A percentile compares a stretch with the other conserved stretches of the same genome.
Conservation (phyloP, 148 eudicot genomes). For the Selenicereus undatus region DNA sequence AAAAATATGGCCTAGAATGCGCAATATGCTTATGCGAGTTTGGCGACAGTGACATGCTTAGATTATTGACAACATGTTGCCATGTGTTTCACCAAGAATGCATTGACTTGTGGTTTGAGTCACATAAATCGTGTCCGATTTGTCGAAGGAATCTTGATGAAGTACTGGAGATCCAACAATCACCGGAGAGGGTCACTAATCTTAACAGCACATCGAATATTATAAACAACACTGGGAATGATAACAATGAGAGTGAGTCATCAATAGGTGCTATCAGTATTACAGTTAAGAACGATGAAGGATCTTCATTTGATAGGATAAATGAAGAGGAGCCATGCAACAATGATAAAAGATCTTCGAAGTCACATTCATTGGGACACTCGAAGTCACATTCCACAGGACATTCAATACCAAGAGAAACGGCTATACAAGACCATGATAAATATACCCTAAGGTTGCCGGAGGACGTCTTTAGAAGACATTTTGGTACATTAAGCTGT, state of each 20-base stretch:
- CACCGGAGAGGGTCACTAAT: conserved; percentile 16
- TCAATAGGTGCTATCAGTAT: conserved; percentile 29
- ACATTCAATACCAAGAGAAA: conserved; percentile 48
- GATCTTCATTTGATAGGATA: neutral
- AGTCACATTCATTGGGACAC: conserved; percentile 53
- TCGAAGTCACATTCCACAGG: conserved; percentile 79
- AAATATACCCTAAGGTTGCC: conserved; percentile 58
- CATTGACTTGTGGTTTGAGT: conserved; percentile 72
- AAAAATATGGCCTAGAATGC: conserved; percentile 66
- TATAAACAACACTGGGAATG: neutral
- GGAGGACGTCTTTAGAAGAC: conserved; percentile 37
- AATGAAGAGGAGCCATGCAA: neutral
- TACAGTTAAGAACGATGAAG: conserved; percentile 29
- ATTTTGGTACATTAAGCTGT: conserved; percentile 42
- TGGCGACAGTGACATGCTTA: conserved; percentile 37
- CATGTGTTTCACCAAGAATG: conserved; percentile 83
- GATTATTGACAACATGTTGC: conserved; percentile 53
- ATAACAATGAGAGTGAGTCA: conserved; percentile 12
- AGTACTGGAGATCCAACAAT: neutral
- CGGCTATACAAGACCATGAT: conserved; percentile 23
- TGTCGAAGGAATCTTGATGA: conserved; percentile 54
- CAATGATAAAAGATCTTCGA: conserved; percentile 38
- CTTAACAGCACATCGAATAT: neutral
- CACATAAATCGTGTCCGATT: conserved; percentile 71
- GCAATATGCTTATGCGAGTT: conserved; percentile 79